Evolutionary conservation across 768 basidiomycete genomes (phyloP).

Genomic region (Polyporus arcularius): DNA sequence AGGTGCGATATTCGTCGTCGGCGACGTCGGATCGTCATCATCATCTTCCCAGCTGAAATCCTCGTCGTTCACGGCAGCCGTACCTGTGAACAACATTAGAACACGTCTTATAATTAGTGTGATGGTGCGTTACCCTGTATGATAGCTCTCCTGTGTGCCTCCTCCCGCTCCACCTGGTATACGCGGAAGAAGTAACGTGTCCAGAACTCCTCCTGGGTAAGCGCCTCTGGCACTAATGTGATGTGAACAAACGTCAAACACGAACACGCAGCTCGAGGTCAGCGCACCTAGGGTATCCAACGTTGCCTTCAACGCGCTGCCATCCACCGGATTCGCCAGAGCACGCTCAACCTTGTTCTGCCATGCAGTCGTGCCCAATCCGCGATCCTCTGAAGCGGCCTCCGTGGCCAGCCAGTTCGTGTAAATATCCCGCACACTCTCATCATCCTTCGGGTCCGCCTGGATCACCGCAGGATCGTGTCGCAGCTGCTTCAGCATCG

Average conservation of each 20-base stretch:
- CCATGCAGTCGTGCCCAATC: constrained; percentile 56
- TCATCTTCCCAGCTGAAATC: constrained; percentile 93
- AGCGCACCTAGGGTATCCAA: constrained; percentile 60
- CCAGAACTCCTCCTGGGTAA: constrained; percentile 77
- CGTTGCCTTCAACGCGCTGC: constrained; percentile 52
- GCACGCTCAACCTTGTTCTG: constrained; percentile 47
- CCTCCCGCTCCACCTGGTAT: constrained; percentile 78
- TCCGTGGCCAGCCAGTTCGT: constrained; percentile 55
- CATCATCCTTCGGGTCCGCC: constrained; percentile 73
- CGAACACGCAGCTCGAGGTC: neutral
- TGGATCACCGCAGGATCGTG: constrained; percentile 74
- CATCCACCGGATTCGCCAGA: constrained; percentile 53
- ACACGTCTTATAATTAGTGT: neutral
- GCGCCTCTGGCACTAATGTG: constrained; percentile 60
- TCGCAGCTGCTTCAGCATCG: constrained; percentile 69
- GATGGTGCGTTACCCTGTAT: constrained; percentile 54
- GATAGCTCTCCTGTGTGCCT: constrained; percentile 75
- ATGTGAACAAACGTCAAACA: neutral
- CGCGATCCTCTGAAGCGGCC: constrained; percentile 54
- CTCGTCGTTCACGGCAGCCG: constrained; percentile 67
- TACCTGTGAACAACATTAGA: constrained; percentile 38
- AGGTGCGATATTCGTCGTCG: constrained; percentile 2
- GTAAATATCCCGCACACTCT: constrained; percentile 54
- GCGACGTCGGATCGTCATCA: constrained; percentile 62
- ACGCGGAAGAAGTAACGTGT: constrained; percentile 87